Percentiles rank a stretch among this genome's conserved stretches.
Conservation (phyloP, 352 stramenopile species). For the Phytophthora citricola region DNA sequence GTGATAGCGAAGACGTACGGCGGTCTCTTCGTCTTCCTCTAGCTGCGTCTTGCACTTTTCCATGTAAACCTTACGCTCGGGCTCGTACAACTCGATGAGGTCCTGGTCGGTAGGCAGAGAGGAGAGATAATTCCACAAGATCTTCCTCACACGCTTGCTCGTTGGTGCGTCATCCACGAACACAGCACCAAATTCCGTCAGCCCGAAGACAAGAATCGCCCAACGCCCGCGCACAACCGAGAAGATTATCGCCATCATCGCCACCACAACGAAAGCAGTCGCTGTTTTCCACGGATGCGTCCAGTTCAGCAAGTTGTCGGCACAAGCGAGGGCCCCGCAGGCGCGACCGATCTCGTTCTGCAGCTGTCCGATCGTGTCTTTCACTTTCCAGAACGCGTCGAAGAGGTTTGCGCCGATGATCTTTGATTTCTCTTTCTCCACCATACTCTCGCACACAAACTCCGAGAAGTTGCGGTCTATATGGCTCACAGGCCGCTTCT, state of each 20-base stretch:
- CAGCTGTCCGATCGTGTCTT: constrained; percentile 79
- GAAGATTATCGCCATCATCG: constrained; percentile 61
- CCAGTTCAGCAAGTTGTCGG: constrained; percentile 90
- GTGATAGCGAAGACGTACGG: constrained; percentile 68
- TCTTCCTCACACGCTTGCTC: constrained; percentile 80
- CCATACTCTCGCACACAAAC: constrained; percentile 70
- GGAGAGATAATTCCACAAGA: constrained; percentile 84
- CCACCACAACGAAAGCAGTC: constrained; percentile 58
- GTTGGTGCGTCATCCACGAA: constrained; percentile 81
- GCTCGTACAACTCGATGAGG: constrained; percentile 77
- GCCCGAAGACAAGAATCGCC: constrained; percentile 74
- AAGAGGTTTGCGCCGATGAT: constrained; percentile 77
- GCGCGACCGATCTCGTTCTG: constrained; percentile 77
- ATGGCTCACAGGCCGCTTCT: constrained; percentile 31
- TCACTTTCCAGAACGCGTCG: constrained; percentile 85
- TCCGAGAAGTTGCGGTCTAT: constrained; percentile 73
- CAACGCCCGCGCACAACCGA: constrained; percentile 74
- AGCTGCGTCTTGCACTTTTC: constrained; percentile 53
- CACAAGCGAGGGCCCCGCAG: constrained; percentile 74
- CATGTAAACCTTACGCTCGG: constrained; percentile 68
- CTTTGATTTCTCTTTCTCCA: constrained; percentile 73
- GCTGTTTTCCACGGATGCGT: constrained; percentile 89
- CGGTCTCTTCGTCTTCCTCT: constrained; percentile 53
- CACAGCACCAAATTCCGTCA: constrained; percentile 81
- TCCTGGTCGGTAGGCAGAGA: constrained; percentile 85